A percentile compares a stretch with the other conserved stretches of the same genome.
Evolutionary conservation across 768 basidiomycete species (phyloP).

Genomic region (Artomyces pyxidatus): DNA sequence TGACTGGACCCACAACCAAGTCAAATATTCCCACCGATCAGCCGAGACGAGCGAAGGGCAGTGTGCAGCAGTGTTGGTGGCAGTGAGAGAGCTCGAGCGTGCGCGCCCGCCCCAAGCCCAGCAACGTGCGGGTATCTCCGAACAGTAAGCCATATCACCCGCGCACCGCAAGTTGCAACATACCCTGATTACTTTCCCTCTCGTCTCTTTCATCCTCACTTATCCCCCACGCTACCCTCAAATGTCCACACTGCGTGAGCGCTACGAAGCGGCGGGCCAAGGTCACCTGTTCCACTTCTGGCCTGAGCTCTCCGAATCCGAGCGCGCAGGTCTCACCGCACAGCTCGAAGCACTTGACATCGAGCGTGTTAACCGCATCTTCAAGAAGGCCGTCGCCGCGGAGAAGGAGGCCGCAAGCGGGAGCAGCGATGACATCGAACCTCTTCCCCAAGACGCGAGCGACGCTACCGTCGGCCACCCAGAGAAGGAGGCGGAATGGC

Average conservation of each 20-base stretch:
- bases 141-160: too few relatives aligned
- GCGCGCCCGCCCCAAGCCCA: too few relatives aligned
- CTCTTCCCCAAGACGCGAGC: slow-evolving; percentile 70
- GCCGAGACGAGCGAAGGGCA: too few relatives aligned
- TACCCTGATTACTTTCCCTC: not conserved
- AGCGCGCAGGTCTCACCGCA: slow-evolving; percentile 52
- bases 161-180: not conserved
- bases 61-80: too few relatives aligned
- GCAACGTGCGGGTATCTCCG: too few relatives aligned
- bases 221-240: slow-evolving; percentile 18
- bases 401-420: slow-evolving; percentile 46
- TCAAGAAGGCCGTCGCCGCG: slow-evolving; percentile 61
- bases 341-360: slow-evolving; percentile 83
- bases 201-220: not conserved
- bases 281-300: slow-evolving; percentile 87
- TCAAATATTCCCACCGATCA: too few relatives aligned
- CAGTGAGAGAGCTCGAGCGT: too few relatives aligned
- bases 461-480: slow-evolving; percentile 51
- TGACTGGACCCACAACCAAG: too few relatives aligned
- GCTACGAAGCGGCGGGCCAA: slow-evolving; percentile 78
- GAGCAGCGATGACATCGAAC: slow-evolving; percentile 53
- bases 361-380: slow-evolving; percentile 86
- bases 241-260: slow-evolving; percentile 51
- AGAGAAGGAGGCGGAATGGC: slow-evolving; percentile 64
- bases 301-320: slow-evolving; percentile 54